Percentiles rank a stretch among this genome's conserved stretches.
phyloP scores from a whole-genome alignment of 345 rosid species.

The Lepidium didymum region DNA sequence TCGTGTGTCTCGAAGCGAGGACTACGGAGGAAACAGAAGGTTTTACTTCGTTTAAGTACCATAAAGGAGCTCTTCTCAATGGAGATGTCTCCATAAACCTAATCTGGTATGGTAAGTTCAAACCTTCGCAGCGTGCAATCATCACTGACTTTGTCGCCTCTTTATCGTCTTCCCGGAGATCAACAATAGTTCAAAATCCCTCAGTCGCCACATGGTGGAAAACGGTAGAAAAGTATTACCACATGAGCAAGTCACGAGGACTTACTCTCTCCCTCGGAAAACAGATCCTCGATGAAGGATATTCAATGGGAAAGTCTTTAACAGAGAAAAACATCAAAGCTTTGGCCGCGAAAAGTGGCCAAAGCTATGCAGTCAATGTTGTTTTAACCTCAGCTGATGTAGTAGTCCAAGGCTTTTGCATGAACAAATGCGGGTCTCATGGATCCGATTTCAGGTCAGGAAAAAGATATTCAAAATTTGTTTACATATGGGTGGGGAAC shows the following conservation, averaged over 20 bases:
- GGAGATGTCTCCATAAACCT: slow-evolving; percentile 62
- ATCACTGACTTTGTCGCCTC: slow-evolving; percentile 58
- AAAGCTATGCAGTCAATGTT: slow-evolving; percentile 38
- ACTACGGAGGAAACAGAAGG: slow-evolving; percentile 26
- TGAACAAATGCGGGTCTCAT: slow-evolving; percentile 62
- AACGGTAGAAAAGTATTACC: slow-evolving; percentile 58
- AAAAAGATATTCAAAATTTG: slow-evolving; percentile 38
- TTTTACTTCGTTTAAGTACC: slow-evolving; percentile 39
- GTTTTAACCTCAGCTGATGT: slow-evolving; percentile 54
- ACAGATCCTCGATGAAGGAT: slow-evolving; percentile 44
- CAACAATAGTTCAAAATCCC: slow-evolving; percentile 22
- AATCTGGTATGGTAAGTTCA: slow-evolving; percentile 79
- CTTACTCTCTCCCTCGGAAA: slow-evolving; percentile 41
- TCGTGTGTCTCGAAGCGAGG: slow-evolving; percentile 25
- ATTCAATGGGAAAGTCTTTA: slow-evolving; percentile 57
- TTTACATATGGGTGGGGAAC: slow-evolving; percentile 83
- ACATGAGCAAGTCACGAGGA: slow-evolving; percentile 8
- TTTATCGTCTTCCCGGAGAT: slow-evolving; percentile 25
- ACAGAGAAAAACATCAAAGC: slow-evolving; percentile 36
- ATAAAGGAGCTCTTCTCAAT: slow-evolving; percentile 62
- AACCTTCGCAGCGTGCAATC: slow-evolving; percentile 55
- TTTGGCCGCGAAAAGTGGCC: slow-evolving; percentile 53
- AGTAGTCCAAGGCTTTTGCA: slow-evolving; percentile 45
- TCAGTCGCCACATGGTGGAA: slow-evolving; percentile 78
- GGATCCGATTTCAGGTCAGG: slow-evolving; percentile 38